Evolutionary conservation across 768 basidiomycete genomes (phyloP).

Genomic region (Trametes gibbosa): DNA sequence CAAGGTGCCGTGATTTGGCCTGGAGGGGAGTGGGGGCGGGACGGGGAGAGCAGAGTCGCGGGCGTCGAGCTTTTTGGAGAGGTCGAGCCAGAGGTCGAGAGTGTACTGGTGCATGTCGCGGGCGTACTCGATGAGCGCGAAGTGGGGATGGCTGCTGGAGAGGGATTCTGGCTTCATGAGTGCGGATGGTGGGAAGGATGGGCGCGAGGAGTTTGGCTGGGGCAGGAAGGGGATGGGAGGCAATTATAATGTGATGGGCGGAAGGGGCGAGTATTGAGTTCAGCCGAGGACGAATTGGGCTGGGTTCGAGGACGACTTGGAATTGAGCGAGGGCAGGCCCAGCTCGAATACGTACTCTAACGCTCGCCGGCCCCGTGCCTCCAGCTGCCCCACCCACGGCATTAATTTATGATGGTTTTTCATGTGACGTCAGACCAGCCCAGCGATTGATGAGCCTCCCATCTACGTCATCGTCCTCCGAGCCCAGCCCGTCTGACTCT

Average conservation of each 20-base stretch:
- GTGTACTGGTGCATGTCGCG: constrained; percentile 24
- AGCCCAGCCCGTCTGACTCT: not conserved
- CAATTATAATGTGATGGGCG: no score
- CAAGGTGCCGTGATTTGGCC: no score
- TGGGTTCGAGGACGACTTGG: no score
- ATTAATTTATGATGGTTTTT: no score
- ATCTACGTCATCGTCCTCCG: not conserved
- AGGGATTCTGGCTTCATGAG: constrained; percentile 5
- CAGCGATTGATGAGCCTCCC: not conserved
- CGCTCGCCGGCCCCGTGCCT: no score
- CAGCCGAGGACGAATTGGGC: no score
- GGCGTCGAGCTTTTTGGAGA: constrained; percentile 11
- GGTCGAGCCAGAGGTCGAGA: constrained; percentile 19
- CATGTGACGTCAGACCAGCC: no score
- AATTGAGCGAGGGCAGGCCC: no score
- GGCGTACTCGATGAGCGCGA: constrained; percentile 21
- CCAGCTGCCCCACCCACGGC: no score
- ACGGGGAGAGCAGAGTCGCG: not conserved
- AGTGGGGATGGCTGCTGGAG: not conserved
- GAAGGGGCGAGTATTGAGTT: no score
- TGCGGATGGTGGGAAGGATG: not conserved
- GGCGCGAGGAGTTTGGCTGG: not conserved
- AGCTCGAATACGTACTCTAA: no score
- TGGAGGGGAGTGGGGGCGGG: not conserved
- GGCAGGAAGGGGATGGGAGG: not conserved